Evolutionary conservation across 2,329 filamentous ascomycete species (phyloP), one percentile per base, ranked within the genome.

Genomic region (Calonectria leucothoes): DNA sequence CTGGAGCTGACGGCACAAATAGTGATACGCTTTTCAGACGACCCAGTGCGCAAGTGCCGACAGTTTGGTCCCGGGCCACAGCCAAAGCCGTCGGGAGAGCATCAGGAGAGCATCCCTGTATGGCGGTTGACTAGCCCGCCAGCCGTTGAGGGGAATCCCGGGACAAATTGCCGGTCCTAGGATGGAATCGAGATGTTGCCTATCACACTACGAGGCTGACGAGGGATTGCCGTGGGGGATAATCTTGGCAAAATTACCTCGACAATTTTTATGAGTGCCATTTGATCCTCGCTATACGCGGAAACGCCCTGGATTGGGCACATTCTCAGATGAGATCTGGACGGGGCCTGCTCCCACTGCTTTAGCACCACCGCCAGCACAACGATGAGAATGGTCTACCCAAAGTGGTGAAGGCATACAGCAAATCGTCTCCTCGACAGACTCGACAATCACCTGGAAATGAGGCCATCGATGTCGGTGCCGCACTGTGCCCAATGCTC

Each of bases 191-290:
- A 72, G 66, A 65, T 72, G 48, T 69, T 72, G 39, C 17, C 33
- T 35, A 61, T 61, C 33, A 33, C 55, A 49, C 33, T 48, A 27
- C 27, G 39, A 63, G 57, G 49, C 64, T 67, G 25, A 63, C 48
- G 69, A 39, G 66, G 23, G 39, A 23, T 49, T 72, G 31, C 57
- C 29, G 33, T 68, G 69, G 51, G 37, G 70, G 57, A n/a, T 35
- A 37, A 72, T 69, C 70, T 66, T 72, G 68, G 70, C 70, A 49
- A 48, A 57, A 39, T 68, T 55, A 66, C 33, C 37, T 66, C 69
- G 31, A 31, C 31, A n/a, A 17, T 42, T 39, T 35, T 35, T 37
- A 45, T 35, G 55, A 45, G 39, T 52, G 49, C n/a, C 27, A 23
- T 45, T 48, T 48, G 27, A 17, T 31, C 37, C 37, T 48, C 59